Conservation (phyloP, 2,329 filamentous ascomycete species). For the Penicillium hordei region DNA sequence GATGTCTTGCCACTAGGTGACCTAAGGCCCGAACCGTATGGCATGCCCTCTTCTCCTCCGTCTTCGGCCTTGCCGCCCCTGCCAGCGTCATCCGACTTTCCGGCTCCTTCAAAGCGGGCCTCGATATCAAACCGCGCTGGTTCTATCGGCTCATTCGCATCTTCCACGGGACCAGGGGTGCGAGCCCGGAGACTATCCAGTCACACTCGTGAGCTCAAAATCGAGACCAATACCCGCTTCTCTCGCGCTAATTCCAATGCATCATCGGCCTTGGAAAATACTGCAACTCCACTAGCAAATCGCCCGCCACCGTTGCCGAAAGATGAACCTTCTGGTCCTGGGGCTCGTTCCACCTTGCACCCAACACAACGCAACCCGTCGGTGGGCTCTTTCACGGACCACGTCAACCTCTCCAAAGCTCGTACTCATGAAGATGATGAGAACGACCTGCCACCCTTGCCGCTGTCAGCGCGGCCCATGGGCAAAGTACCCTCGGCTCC, state of each 20-base stretch:
- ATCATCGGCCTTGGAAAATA: conserved; percentile 30
- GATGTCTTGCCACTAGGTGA: conserved; percentile 40
- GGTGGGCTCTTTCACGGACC: conserved; percentile 38
- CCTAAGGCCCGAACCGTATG: conserved; percentile 35
- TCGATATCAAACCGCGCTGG: conserved; percentile 20
- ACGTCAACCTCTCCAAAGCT: conserved; percentile 44
- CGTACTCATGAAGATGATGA: conserved; percentile 48
- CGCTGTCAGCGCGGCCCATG: conserved; percentile 37
- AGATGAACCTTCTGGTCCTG: conserved; percentile 26
- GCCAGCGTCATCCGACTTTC: conserved; percentile 48
- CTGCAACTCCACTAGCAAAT: conserved; percentile 24
- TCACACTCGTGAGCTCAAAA: conserved; percentile 81
- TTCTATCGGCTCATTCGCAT: conserved; percentile 23
- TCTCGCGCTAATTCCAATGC: conserved; percentile 26
- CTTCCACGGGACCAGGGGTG: conserved; percentile 52
- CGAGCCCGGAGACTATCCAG: conserved; percentile 77
- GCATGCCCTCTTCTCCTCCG: conserved; percentile 36
- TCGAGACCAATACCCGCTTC: conserved; percentile 65
- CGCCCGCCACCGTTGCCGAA: conserved; percentile 33
- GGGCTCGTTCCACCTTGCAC: conserved; percentile 21
- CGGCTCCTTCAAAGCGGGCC: conserved; percentile 19
- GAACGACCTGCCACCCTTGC: conserved; percentile 31
- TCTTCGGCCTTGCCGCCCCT: conserved; percentile 43
- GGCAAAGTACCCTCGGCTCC: conserved; percentile 43
- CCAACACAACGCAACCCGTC: conserved; percentile 35